Conservation (phyloP, 108 stramenopile genomes). For the Conticribra weissflogii region DNA sequence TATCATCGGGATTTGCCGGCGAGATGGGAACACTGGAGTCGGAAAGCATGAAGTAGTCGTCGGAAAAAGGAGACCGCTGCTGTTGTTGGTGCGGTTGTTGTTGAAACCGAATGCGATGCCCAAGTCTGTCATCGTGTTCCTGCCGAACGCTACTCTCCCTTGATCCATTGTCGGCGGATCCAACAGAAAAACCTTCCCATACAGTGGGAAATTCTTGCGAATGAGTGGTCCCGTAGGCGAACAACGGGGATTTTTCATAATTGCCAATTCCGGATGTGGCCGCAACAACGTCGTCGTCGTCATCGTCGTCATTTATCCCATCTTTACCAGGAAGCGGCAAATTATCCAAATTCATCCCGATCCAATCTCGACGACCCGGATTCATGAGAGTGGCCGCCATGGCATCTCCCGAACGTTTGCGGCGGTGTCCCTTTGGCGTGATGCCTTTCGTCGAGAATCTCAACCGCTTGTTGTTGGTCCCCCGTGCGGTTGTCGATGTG, state of each 20-base stretch:
- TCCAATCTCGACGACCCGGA: constrained; percentile 58
- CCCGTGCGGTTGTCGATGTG: background rate
- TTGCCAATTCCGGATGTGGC: background rate
- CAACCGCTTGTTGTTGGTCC: constrained; percentile 4
- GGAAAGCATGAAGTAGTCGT: constrained; percentile 1
- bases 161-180: constrained; percentile 6
- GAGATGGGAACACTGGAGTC: constrained; percentile 4
- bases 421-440: constrained; percentile 21
- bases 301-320: constrained; percentile 15
- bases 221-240: background rate
- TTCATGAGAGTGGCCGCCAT: constrained; percentile 56
- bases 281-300: background rate
- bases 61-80: background rate
- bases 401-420: constrained; percentile 65
- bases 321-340: constrained; percentile 55
- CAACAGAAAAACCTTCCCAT: background rate
- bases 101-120: background rate
- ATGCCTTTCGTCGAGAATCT: constrained; percentile 11
- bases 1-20: background rate
- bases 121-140: background rate
- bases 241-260: background rate
- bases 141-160: background rate
- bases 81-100: constrained; percentile 7
- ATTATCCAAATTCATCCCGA: constrained; percentile 57
- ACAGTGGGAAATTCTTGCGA: too few species aligned